Conservation (phyloP, 257 asterid species). For the Eucommia ulmoides region DNA sequence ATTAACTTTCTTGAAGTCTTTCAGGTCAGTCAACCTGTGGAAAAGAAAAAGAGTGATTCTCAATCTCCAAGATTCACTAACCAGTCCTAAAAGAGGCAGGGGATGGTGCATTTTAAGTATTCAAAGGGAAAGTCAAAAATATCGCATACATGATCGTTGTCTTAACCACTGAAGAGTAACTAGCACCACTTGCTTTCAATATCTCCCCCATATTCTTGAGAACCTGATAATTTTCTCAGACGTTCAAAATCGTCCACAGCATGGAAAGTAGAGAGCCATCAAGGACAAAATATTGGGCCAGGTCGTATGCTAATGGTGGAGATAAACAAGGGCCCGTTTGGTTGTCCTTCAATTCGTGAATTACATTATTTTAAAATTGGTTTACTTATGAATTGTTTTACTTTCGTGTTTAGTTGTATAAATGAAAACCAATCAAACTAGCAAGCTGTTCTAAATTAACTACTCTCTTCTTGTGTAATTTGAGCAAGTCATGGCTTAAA, state of each 20-base stretch:
- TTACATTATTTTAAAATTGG: background rate
- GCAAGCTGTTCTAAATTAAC: too few relatives aligned
- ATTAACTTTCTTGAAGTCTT: conserved; percentile 88
- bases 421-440: too few relatives aligned
- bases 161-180: conserved; percentile 92
- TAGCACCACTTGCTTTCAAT: conserved; percentile 83
- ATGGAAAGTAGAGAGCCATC: background rate
- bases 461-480: too few relatives aligned
- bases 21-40: conserved; percentile 92
- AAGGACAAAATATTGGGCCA: background rate
- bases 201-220: conserved; percentile 97
- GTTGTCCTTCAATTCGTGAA: too few relatives aligned
- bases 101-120: background rate
- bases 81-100: background rate
- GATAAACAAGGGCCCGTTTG: too few relatives aligned
- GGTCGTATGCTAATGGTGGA: background rate
- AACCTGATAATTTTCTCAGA: conserved; percentile 43
- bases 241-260: background rate
- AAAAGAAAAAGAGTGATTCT: conserved; percentile 4
- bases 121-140: conserved; percentile 5
- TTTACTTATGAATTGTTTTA: too few relatives aligned
- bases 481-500: too few relatives aligned
- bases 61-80: conserved; percentile 8
- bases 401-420: too few relatives aligned
- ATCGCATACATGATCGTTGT: conserved; percentile 81